Base-by-base conservation (phyloP, 257 asterid genomes). In the Plantago ovata region DNA sequence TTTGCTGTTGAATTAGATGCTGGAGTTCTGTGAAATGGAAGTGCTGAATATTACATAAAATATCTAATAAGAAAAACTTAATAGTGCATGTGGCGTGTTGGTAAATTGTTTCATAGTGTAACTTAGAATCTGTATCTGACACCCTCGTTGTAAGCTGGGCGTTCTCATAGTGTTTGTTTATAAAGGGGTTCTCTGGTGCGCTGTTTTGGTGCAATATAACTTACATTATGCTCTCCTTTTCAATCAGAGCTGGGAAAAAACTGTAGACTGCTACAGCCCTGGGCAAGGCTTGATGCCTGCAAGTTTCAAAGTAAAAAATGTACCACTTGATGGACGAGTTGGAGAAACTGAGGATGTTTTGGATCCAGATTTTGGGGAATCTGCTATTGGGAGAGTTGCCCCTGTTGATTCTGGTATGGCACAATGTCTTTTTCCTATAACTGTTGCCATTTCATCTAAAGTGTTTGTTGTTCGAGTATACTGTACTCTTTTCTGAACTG, bases 251-350 rank as follows among this genome's bases (percentile, higher is more conserved):
- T 87, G 91, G 95, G 90, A 87, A 70, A 87, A 84, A 72, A 78
- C 86, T 21, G 94, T 87, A 9, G 95, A 87, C 65, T 84, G 88
- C 79, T 70, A 84, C 59, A 80, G 83, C 73, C 95, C 91, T 20
- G 95, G 95, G 58, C 84, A 79, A 72, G 94, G 94, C 65, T 71
- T 86, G 65, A 86, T 84, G 94, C 94, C 94, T 13, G 88, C 95
- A 12, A 86, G 95, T 79, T 87, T 87, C 38, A 87, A 87, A 71
- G 85, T 84, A 36, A 73, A 78, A 74, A 56, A 62, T 18, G 63
- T 71, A 65, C 90, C 94, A 59, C 80, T 79, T 18, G 81, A 77
- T 10, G 94, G 86, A 64, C 72, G 64, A 59, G 75, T 64, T 49
- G 88, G 82, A 54, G 94, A 81, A 57, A 74, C 73, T 36, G 79